Evolutionary conservation across 345 rosid genomes (phyloP), one percentile per base, ranked within the genome.

Genomic region (Corchorus olitorius): DNA sequence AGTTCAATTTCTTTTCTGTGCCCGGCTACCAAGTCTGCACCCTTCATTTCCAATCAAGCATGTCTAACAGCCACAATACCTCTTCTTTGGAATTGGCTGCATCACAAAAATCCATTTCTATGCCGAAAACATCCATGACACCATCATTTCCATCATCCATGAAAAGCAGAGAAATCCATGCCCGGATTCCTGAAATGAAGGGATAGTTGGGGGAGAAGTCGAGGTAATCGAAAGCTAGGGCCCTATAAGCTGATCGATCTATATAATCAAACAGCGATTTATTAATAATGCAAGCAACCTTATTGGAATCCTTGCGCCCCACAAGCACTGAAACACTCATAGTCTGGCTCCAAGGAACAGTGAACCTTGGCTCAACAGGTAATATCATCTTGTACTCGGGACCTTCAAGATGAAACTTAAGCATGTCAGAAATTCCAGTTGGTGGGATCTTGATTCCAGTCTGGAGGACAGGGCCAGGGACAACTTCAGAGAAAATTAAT

Each of bases 1-100:
- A n/a, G 56, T 16, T 48, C 27, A 35, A 49, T 8, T 22, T 22
- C 17, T 65, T 68, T 55, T 35, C 43, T 27, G 9, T 16, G 14
- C 7, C 20, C 0, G 4, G 20, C 62, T 60, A 13, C 5, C 5
- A 43, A 45, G 16, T 11, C 15, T 49, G 34, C 2, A 14, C 39
- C 33, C 13, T 77, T 91, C 86, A 96, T 81, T 92, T 92, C 99
- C 99, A 96, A 79, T 94, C 97, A 76, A 94, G 92, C 90, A 96
- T 88, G 87, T 92, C 93, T 52, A 96, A 72, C 53, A 96, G 89
- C 98, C 98, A 93, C 86, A 96, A 83, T 39, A 96, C 97, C 87
- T 91, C 95, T 6, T 94, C 97, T 86, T 85, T 86, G 41, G 95
- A 84, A 80, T 83, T 88, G 46, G 99, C 97, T 80, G 87, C 88